Evolutionary conservation across 1,284 basidiomycete species (phyloP), one percentile per base, ranked within the genome.

Genomic region (Vanrija sp.): DNA sequence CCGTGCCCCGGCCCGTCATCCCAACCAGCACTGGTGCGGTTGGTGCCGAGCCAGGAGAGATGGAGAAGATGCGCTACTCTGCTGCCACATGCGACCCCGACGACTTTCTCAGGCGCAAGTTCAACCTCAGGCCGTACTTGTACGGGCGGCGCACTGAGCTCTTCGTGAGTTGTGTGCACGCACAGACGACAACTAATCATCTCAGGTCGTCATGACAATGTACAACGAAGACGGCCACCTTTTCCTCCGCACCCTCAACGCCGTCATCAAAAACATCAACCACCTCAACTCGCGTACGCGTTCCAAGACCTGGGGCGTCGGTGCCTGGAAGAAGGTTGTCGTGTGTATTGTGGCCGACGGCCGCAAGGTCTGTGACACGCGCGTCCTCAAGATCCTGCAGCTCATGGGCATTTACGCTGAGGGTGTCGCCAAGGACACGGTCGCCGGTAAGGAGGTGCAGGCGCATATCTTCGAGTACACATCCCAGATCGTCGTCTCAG

Each of bases 321-420:
- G 94, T 46, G 89, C 91, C 14, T 97, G 93, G 94, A 88, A 95
- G 80, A 96, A 96, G 75, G 74, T 93, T 46, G 91, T 95, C 39
- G 91, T 95, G 26, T 94, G 91, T 68, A 82, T 95, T 54, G 91
- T 95, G 14, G 92, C 90, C 26, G 91, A 95, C 71, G 92, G 92
- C 28, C 85, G 92, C 34, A 90, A 80, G 77, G 93, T 93, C 76
- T 83, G 92, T 79, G 92, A 95, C 79, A 88, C 89, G 3, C 63
- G 74, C 18, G 72, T 74, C 2, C 60, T 76, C 49, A 75, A 73
- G 58, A 68, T 74, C 14, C 57, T 76, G 19, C 64, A 62, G 57
- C 68, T 90, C 81, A 94, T 97, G 91, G 94, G 94, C 29, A 89
- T 88, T 65, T 97, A 95, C 75, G 91, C 95, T 78, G 93, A 97